Conservation (phyloP, 257 asterid genomes). For the Lavandula angustifolia region DNA sequence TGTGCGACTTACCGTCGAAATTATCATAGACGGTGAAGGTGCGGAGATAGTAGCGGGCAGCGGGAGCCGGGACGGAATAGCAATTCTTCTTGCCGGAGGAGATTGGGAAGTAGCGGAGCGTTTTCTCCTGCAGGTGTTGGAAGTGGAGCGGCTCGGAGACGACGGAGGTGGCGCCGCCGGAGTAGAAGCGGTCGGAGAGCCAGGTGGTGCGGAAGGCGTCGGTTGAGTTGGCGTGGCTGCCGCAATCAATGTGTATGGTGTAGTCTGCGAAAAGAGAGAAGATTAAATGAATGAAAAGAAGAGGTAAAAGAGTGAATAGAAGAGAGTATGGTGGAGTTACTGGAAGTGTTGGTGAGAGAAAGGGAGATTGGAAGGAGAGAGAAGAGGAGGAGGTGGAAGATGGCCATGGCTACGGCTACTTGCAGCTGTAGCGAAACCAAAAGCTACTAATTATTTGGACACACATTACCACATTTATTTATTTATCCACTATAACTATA, state of each 20-base stretch:
- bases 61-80: slow-evolving; percentile 57
- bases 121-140: slow-evolving; percentile 76
- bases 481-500: no score
- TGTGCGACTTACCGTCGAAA: slow-evolving; percentile 71
- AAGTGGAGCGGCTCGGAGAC: slow-evolving; percentile 91
- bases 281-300: neutral
- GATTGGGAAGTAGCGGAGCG: slow-evolving; percentile 81
- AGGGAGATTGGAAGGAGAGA: slow-evolving; percentile 22
- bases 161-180: slow-evolving; percentile 69
- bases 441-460: no score
- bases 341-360: slow-evolving; percentile 42
- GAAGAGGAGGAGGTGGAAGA: slow-evolving; percentile 20
- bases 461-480: no score
- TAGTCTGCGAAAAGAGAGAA: slow-evolving; percentile 43
- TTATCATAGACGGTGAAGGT: slow-evolving; percentile 88
- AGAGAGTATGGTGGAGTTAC: slow-evolving; percentile 34
- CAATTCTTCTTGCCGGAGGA: slow-evolving; percentile 89
- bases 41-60: slow-evolving; percentile 62
- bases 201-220: slow-evolving; percentile 69
- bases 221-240: slow-evolving; percentile 63
- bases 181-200: slow-evolving; percentile 84
- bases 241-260: slow-evolving; percentile 77
- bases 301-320: neutral
- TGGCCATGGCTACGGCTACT: slow-evolving; percentile 37
- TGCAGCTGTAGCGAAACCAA: no score